Evolutionary conservation across 768 basidiomycete genomes (phyloP).

Genomic region (Rhodosporidiobolus sp.): DNA sequence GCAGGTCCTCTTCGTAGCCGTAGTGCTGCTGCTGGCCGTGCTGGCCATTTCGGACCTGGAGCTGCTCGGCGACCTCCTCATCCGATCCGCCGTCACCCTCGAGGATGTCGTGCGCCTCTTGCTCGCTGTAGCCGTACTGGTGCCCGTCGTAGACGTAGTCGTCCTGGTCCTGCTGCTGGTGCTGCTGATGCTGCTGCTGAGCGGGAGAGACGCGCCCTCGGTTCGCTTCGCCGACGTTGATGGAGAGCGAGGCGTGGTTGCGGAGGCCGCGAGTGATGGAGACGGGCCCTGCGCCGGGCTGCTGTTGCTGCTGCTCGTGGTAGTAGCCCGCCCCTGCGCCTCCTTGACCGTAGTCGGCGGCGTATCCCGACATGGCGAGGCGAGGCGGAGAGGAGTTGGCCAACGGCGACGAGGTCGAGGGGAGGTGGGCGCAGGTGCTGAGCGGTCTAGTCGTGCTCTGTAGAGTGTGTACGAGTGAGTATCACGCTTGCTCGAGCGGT

Average conservation of each 20-base stretch:
- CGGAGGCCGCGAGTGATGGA: constrained; percentile 11
- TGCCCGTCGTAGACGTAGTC: not conserved
- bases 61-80: constrained; percentile 25
- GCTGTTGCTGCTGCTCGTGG: not conserved
- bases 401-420: not conserved
- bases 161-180: not conserved
- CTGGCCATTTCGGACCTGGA: not conserved
- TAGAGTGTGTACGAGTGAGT: no score
- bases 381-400: not conserved
- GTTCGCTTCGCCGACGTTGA: not conserved
- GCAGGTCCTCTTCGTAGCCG: not conserved
- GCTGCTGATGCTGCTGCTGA: not conserved
- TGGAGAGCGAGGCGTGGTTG: not conserved
- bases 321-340: not conserved
- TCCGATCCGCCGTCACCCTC: constrained; percentile 17
- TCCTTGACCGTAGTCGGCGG: not conserved
- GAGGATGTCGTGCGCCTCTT: constrained; percentile 25
- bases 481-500: no score
- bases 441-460: no score
- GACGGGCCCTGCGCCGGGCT: not conserved
- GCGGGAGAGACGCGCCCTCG: not conserved
- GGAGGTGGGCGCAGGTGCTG: not conserved
- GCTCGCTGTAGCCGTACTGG: constrained; percentile 9
- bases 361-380: not conserved
- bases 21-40: constrained; percentile 5